Evolutionary conservation across 2,329 filamentous ascomycete species (phyloP).

Genomic region (Coniochaeta sp.): DNA sequence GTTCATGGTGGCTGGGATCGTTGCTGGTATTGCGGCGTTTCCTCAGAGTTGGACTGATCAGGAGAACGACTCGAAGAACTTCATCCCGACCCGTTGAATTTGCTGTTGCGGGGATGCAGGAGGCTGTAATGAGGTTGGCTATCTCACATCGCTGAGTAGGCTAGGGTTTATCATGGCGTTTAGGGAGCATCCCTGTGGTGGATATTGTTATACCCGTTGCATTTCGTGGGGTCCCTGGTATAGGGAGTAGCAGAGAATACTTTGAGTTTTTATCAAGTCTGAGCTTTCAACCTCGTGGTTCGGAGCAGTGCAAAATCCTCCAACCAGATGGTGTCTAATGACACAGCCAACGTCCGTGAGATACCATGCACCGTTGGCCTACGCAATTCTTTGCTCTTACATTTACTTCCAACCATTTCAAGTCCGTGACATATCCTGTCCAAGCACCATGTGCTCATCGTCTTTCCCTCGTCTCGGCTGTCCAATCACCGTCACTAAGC

Average conservation of each 20-base stretch:
- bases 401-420: not conserved
- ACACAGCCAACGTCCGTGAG: not conserved
- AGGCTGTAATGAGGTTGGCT: not conserved
- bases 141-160: not conserved
- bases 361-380: not conserved
- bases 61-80: conserved; percentile 52
- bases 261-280: not conserved
- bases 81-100: not conserved
- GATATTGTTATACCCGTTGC: not conserved
- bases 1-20: conserved; percentile 66
- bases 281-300: not conserved
- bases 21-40: conserved; percentile 72
- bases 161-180: not conserved
- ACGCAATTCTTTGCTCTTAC: not conserved
- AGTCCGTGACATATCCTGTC: not conserved
- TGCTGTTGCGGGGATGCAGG: not conserved
- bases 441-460: not conserved
- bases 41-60: conserved; percentile 63
- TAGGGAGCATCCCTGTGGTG: not conserved
- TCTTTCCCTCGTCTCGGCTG: not conserved
- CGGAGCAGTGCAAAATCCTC: not conserved
- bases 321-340: not conserved
- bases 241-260: not conserved
- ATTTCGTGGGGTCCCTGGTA: not conserved
- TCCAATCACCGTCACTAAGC: not conserved